Conservation (phyloP, 257 asterid species). For the Craterostigma plantagineum region DNA sequence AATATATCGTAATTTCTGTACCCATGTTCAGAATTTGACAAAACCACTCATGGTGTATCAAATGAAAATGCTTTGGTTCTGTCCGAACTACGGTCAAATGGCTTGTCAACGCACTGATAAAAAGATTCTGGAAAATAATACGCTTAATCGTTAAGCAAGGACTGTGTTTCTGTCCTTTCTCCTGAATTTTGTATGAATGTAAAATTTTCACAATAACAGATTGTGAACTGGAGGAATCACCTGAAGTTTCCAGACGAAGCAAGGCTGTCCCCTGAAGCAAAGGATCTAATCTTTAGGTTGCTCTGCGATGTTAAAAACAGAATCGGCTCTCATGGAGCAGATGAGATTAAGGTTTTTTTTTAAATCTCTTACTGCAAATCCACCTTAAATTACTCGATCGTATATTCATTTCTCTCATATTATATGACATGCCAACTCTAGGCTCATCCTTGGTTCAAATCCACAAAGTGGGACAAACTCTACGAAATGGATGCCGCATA, state of each 20-base stretch:
- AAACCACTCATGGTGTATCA: too few relatives aligned
- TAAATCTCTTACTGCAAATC: not conserved
- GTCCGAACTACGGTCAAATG: too few relatives aligned
- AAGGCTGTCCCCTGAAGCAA: slow-evolving; percentile 53
- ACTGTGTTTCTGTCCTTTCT: too few relatives aligned
- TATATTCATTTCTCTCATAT: not conserved
- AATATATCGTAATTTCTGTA: too few relatives aligned
- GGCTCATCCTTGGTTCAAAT: slow-evolving; percentile 92
- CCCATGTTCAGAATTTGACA: too few relatives aligned
- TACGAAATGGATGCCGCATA: slow-evolving; percentile 72
- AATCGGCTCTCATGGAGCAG: slow-evolving; percentile 62
- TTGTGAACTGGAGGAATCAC: slow-evolving; percentile 56
- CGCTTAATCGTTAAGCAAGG: too few relatives aligned
- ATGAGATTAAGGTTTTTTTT: slow-evolving; percentile 46
- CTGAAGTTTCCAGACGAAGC: slow-evolving; percentile 47
- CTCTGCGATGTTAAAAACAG: slow-evolving; percentile 46
- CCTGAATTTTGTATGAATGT: slow-evolving; percentile 4
- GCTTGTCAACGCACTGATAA: not conserved
- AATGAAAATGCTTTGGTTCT: too few relatives aligned
- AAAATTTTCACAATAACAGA: slow-evolving; percentile 19
- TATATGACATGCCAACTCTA: slow-evolving; percentile 8
- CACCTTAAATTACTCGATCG: not conserved
- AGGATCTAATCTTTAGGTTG: slow-evolving; percentile 44
- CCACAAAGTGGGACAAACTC: slow-evolving; percentile 46
- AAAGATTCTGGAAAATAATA: slow-evolving; percentile 5